Evolutionary conservation across 805 yeast species (phyloP).

Genomic region (Kodamaea jinghongensis): DNA sequence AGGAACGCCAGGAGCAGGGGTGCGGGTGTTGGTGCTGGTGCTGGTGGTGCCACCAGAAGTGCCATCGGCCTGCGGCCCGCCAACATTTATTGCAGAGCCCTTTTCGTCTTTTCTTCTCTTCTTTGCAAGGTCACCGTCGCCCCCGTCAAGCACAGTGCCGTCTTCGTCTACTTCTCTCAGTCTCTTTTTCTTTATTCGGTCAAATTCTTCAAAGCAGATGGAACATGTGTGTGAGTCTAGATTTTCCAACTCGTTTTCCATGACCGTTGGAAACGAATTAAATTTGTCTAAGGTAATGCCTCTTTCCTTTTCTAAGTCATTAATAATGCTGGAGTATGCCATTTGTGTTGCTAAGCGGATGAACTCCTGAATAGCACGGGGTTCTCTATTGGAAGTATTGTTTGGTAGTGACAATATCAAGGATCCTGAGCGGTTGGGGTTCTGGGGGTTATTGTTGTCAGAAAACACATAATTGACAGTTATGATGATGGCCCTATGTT

Average conservation of each 20-base stretch:
- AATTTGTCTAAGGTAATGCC: constrained; percentile 56
- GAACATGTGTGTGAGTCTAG: constrained; percentile 45
- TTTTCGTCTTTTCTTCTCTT: constrained; percentile 4
- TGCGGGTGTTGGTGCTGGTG: neutral
- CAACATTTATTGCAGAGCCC: neutral
- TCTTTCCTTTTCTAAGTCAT: constrained; percentile 44
- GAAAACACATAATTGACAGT: constrained; percentile 45
- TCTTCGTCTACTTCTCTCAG: constrained; percentile 2
- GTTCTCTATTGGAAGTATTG: constrained; percentile 56
- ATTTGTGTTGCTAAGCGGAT: constrained; percentile 67
- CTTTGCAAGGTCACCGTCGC: constrained; percentile 5
- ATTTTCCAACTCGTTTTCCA: constrained; percentile 23
- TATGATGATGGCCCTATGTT: constrained; percentile 37
- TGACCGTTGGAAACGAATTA: constrained; percentile 44
- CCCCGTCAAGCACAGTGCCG: constrained; percentile 2
- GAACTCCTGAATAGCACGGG: constrained; percentile 57
- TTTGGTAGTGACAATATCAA: constrained; percentile 67
- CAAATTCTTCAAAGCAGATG: constrained; percentile 42
- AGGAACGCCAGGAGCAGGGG: constrained; percentile 4
- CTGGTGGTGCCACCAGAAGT: too few species aligned
- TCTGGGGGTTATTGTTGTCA: constrained; percentile 36
- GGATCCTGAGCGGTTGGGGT: constrained; percentile 51
- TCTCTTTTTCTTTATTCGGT: constrained; percentile 5
- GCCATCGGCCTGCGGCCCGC: too few species aligned
- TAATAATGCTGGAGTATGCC: constrained; percentile 62